phyloP scores from a whole-genome alignment of 148 eudicot species.

The Gaultheria prostrata region DNA sequence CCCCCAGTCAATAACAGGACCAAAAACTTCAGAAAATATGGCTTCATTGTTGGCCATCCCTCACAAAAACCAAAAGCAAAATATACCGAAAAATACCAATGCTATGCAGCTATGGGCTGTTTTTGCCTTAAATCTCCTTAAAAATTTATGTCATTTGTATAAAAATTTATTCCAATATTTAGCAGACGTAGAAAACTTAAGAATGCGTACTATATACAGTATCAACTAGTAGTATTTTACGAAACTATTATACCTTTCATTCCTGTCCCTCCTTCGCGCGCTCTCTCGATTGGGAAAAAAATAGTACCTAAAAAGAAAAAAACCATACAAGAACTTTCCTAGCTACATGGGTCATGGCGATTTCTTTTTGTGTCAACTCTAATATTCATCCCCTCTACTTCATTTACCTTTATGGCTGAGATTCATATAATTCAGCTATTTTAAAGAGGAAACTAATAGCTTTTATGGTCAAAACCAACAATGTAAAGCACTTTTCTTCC shows the following conservation, averaged over 20 bases:
- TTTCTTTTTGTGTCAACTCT: not conserved
- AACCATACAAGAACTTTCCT: not conserved
- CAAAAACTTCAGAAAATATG: not conserved
- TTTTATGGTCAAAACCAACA: not conserved
- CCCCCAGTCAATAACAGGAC: not conserved
- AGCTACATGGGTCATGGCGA: not conserved
- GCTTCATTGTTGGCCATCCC: not conserved
- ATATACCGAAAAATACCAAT: not conserved
- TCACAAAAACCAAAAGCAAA: not conserved
- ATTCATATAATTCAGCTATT: not conserved
- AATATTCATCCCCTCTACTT: not conserved
- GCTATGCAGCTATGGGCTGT: not conserved
- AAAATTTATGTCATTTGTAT: not conserved
- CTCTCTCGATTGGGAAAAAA: not conserved
- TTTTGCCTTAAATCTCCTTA: not conserved
- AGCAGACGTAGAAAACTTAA: not conserved
- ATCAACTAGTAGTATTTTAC: not conserved
- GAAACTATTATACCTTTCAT: not conserved
- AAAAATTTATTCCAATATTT: not conserved
- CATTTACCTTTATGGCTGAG: not conserved
- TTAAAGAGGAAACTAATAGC: not conserved
- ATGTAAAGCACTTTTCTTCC: not conserved
- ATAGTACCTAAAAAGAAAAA: no score
- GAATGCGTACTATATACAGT: not conserved
- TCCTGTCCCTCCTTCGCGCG: not conserved